Conservation (phyloP, 306 rosid genomes). For the Lathyrus oleraceus region DNA sequence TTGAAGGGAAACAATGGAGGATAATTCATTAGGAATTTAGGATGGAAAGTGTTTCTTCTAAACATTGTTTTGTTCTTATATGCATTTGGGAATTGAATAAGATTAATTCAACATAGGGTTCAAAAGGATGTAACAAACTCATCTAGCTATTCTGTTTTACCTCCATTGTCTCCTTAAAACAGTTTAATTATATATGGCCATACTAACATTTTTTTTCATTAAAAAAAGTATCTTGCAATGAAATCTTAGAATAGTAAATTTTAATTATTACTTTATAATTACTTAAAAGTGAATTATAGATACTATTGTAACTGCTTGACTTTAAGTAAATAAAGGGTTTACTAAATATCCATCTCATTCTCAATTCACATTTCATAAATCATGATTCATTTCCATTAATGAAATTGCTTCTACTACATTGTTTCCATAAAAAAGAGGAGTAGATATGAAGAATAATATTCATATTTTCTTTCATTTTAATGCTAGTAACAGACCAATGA, state of each 20-base stretch:
- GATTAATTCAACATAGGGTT: conserved; percentile 15
- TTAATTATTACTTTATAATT: not conserved
- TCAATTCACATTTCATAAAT: conserved; percentile 6
- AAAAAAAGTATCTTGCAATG: not conserved
- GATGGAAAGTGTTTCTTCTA: not conserved
- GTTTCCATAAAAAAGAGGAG: conserved; percentile 9
- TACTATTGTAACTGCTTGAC: not conserved
- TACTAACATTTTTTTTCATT: no score
- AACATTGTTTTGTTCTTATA: conserved; percentile 9
- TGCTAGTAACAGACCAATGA: conserved; percentile 25
- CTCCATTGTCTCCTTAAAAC: no score
- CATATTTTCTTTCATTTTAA: conserved; percentile 5
- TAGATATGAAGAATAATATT: not conserved
- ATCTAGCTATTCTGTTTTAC: not conserved
- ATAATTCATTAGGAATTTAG: not conserved
- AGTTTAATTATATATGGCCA: no score
- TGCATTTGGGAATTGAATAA: not conserved
- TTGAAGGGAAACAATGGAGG: conserved; percentile 21
- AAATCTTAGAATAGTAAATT: not conserved
- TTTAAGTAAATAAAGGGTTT: conserved; percentile 3
- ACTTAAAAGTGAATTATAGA: not conserved
- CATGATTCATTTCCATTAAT: not conserved
- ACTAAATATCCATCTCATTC: not conserved
- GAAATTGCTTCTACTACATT: conserved; percentile 18
- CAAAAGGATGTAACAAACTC: conserved; percentile 17